phyloP scores from a whole-genome alignment of 1,284 basidiomycete genomes.

The Malassezia dermatis region DNA sequence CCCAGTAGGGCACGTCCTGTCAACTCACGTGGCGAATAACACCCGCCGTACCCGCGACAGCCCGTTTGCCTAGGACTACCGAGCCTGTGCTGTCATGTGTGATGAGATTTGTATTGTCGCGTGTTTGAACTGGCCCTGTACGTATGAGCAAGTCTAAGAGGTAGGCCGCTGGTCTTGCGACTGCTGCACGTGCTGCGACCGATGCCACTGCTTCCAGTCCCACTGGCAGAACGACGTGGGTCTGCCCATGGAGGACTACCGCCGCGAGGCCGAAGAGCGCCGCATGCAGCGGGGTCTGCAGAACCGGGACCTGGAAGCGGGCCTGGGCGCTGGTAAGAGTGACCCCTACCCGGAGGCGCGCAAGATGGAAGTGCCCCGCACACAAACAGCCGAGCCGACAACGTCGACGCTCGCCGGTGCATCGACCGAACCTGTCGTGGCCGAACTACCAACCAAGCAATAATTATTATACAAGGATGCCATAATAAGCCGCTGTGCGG shows the following conservation, averaged over 20 bases:
- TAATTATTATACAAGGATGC: constrained; percentile 2
- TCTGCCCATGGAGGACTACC: constrained; percentile 14
- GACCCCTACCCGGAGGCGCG: constrained; percentile 6
- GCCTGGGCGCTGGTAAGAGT: neutral
- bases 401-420: neutral
- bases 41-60: neutral
- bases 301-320: neutral
- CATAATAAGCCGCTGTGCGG: constrained; percentile 1
- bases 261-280: constrained; percentile 7
- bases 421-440: neutral
- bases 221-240: constrained; percentile 6
- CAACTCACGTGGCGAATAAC: neutral
- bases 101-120: neutral
- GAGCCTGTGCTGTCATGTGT: neutral
- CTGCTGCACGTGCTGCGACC: constrained; percentile 3
- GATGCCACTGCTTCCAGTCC: constrained; percentile 2
- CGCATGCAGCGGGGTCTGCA: neutral
- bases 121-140: neutral
- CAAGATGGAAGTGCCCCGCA: constrained; percentile 7
- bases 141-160: neutral
- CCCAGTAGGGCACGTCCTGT: neutral
- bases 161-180: constrained; percentile 1
- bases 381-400: neutral
- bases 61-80: no score
- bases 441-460: neutral